Percentiles rank a stretch among this genome's conserved stretches.
Evolutionary conservation across 2,329 filamentous ascomycete genomes (phyloP).

Genomic region (Geosmithia putterillii): DNA sequence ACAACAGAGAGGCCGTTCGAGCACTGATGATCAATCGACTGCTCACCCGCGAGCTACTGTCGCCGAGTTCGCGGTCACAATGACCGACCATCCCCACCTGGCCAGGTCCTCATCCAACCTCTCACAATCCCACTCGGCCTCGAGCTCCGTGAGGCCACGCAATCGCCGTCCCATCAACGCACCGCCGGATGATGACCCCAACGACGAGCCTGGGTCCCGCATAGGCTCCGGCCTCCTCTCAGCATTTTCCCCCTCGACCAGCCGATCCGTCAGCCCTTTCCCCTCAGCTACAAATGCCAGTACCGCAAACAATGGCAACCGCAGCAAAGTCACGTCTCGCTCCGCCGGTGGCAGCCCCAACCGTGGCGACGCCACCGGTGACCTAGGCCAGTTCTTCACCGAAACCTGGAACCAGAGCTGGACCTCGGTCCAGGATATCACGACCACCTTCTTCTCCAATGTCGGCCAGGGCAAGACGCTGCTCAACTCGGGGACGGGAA

Average conservation of each 20-base stretch:
- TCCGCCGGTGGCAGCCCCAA: slow-evolving; percentile 16
- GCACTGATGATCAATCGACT: slow-evolving; percentile 19
- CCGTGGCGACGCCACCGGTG: slow-evolving; percentile 18
- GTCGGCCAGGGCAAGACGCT: slow-evolving; percentile 1
- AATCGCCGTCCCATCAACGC: slow-evolving; percentile 31
- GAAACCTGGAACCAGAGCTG: slow-evolving; percentile 41
- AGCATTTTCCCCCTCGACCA: slow-evolving; percentile 22
- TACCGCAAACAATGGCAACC: background rate
- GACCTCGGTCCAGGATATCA: slow-evolving; percentile 42
- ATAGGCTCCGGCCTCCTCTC: slow-evolving; percentile 17
- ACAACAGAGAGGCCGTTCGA: background rate
- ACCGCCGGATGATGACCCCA: slow-evolving; percentile 11
- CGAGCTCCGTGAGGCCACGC: slow-evolving; percentile 31
- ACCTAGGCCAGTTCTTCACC: slow-evolving; percentile 28
- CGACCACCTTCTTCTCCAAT: slow-evolving; percentile 26
- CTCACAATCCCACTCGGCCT: slow-evolving; percentile 31
- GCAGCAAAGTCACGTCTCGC: slow-evolving; percentile 10
- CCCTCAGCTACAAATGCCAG: slow-evolving; percentile 18
- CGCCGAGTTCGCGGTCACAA: slow-evolving; percentile 20
- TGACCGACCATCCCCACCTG: slow-evolving; percentile 19
- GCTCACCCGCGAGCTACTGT: slow-evolving; percentile 13
- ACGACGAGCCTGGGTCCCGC: slow-evolving; percentile 18
- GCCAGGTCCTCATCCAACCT: slow-evolving; percentile 20
- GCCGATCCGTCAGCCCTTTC: slow-evolving; percentile 35
- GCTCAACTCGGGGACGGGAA: background rate